A percentile compares a stretch with the other conserved stretches of the same genome.
Evolutionary conservation across 106 monocot genomes (phyloP).

Genomic region (Amphibolis antarctica): DNA sequence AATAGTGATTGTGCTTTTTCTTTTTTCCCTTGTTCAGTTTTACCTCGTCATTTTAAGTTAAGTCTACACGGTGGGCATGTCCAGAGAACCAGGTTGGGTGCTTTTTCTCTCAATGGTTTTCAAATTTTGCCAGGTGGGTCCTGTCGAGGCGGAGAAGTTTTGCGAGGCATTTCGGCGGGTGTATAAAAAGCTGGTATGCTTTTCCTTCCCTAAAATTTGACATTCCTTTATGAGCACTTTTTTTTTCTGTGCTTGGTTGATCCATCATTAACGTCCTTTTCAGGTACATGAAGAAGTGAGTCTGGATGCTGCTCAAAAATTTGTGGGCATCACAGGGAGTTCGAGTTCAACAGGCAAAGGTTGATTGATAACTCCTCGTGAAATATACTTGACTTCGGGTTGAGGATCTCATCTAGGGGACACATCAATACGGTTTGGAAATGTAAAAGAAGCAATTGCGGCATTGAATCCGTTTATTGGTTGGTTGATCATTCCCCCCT

Average conservation of each 20-base stretch:
- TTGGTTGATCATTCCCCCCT: no score
- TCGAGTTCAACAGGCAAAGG: not conserved
- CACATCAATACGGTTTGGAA: not conserved
- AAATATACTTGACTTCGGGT: not conserved
- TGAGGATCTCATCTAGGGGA: not conserved
- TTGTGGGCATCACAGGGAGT: slow-evolving; percentile 2
- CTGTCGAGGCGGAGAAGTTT: slow-evolving; percentile 36
- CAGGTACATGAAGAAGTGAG: slow-evolving; percentile 36
- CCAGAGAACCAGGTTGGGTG: no score
- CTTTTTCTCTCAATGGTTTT: no score
- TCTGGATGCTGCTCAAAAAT: slow-evolving; percentile 20
- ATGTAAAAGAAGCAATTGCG: not conserved
- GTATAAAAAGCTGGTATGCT: slow-evolving; percentile 35
- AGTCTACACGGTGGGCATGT: no score
- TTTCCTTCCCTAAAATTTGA: not conserved
- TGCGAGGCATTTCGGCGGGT: slow-evolving; percentile 46
- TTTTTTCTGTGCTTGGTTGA: no score
- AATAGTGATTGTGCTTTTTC: no score
- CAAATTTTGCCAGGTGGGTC: slow-evolving; percentile 31
- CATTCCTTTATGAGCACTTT: no score
- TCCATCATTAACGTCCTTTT: not conserved
- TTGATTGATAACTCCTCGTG: not conserved
- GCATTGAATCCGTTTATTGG: not conserved
- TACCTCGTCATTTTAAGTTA: no score
- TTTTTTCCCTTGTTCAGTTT: no score